phyloP scores from a whole-genome alignment of 1,284 basidiomycete species.

The Trametes sp. region DNA sequence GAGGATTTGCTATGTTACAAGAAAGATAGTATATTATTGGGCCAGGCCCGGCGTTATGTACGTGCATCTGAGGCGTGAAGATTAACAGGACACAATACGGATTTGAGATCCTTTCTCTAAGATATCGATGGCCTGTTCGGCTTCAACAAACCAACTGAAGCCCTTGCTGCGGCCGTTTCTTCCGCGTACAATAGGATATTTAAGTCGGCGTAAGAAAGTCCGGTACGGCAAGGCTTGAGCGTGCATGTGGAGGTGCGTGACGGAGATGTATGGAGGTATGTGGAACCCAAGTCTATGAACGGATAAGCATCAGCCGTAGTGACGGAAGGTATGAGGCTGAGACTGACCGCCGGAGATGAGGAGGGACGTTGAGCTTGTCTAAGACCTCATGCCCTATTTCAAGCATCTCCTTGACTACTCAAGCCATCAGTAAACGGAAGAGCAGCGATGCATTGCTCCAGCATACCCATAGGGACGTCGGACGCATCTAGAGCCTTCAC shows the following conservation, averaged over 20 bases:
- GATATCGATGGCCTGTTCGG: slow-evolving; percentile 68
- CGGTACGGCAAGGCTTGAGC: slow-evolving; percentile 76
- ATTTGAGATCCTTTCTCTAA: slow-evolving; percentile 63
- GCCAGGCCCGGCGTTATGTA: not conserved
- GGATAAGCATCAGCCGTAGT: not conserved
- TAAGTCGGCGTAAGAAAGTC: slow-evolving; percentile 50
- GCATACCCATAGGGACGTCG: slow-evolving; percentile 59
- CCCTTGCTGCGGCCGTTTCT: slow-evolving; percentile 62
- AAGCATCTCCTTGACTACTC: slow-evolving; percentile 67
- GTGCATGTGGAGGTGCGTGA: slow-evolving; percentile 84
- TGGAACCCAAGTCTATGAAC: slow-evolving; percentile 76
- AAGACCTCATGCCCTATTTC: slow-evolving; percentile 62
- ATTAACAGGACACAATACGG: slow-evolving; percentile 62
- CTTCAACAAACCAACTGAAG: slow-evolving; percentile 80
- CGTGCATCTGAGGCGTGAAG: not conserved
- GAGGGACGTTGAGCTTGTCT: slow-evolving; percentile 52
- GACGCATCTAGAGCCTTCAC: slow-evolving; percentile 38
- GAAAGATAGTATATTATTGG: slow-evolving; percentile 20
- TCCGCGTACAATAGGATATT: slow-evolving; percentile 64
- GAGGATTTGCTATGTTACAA: not conserved
- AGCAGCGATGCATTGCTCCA: not conserved
- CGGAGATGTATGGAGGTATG: slow-evolving; percentile 84
- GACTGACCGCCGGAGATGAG: slow-evolving; percentile 53
- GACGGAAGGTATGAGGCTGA: slow-evolving; percentile 7
- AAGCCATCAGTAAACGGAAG: not conserved